Evolutionary conservation across 208 protist genomes (phyloP), one percentile per base, ranked within the genome.

Genomic region (Acanthamoeba sp.): DNA sequence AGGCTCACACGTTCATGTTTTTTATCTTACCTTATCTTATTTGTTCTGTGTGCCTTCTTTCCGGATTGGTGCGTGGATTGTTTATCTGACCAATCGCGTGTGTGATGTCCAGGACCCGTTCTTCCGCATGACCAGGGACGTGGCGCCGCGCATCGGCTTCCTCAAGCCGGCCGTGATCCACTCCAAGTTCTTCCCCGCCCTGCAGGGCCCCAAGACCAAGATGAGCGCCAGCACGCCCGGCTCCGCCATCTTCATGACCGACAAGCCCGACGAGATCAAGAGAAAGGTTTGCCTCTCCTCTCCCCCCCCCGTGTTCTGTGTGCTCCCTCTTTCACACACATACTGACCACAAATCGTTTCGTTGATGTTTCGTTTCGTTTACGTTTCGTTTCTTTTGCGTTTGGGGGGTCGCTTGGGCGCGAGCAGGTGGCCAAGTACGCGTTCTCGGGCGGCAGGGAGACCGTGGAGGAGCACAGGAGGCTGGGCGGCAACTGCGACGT

Each of bases 91-190:
- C 3, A 0, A 20, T 18, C 48, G 48, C 0, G 14, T 52, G 6
- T 52, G 48, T 52, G 48, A 27, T 0, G 18, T 50, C 5, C 38
- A 99, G 76, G 99, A 99, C 95, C 99, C 99, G 2, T 99, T 99
- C 96, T 99, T 99, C 97, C 97, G 99, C 66, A 97, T 99, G 89
- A 99, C 99, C 12, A 96, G 99, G 40, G 98, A 99, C 95, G 97
- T 99, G 34, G 99, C 99, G 32, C 93, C 97, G n/a, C 95, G 97
- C 45, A 94, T 99, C 32, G 98, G 97, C 85, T 96, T 95, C 52
- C 95, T 94, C 2, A 99, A 99, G 89, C 99, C 99, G 29, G 96
- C 98, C 34, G 96, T 99, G 32, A 97, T 99, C 55, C 98, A 99
- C 95, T 98, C 97, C 36, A 99, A 99, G 89, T 99, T 99, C 94